A percentile compares a stretch with the other conserved stretches of the same genome.
phyloP scores from a whole-genome alignment of 208 protist species.

The Vickermania ingenoplastis region DNA sequence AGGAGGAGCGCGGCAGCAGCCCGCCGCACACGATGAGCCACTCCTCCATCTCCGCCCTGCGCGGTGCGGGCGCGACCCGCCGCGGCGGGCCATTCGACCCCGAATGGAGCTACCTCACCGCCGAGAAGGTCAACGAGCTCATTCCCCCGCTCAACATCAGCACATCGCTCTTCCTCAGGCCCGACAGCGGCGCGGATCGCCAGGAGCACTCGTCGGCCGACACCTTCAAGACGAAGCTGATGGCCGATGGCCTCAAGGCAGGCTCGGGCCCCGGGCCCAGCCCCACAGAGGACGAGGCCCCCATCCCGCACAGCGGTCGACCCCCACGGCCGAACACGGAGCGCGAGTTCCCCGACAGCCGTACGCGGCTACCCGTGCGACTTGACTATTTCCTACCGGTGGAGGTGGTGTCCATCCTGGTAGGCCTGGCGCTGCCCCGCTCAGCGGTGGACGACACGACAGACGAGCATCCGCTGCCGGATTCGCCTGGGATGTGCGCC shows the following conservation, averaged over 20 bases:
- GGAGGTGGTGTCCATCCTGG: neutral
- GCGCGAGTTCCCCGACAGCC: neutral
- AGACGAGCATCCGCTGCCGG: too few relatives aligned
- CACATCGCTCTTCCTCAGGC: neutral
- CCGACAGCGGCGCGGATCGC: neutral
- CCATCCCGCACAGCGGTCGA: neutral
- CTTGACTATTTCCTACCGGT: neutral
- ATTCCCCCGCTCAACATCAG: neutral
- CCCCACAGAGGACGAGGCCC: neutral
- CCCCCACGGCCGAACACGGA: neutral
- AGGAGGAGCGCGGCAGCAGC: neutral
- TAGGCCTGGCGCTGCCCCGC: neutral
- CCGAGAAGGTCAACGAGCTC: neutral
- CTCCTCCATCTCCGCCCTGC: neutral
- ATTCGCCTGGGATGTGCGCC: too few relatives aligned
- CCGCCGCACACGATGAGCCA: neutral
- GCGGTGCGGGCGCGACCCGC: neutral
- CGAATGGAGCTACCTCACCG: neutral
- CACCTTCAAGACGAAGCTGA: neutral
- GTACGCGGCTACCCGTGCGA: neutral
- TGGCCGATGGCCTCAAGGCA: neutral
- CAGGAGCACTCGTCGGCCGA: neutral
- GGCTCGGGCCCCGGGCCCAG: too few relatives aligned
- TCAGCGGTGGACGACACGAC: too few relatives aligned
- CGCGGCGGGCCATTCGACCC: neutral